These are phyloP conservation scores for Stemphylium lycopersici DNA, from an alignment of 2,329 filamentous ascomycete genomes.

Conservation along the genomic window DNA sequence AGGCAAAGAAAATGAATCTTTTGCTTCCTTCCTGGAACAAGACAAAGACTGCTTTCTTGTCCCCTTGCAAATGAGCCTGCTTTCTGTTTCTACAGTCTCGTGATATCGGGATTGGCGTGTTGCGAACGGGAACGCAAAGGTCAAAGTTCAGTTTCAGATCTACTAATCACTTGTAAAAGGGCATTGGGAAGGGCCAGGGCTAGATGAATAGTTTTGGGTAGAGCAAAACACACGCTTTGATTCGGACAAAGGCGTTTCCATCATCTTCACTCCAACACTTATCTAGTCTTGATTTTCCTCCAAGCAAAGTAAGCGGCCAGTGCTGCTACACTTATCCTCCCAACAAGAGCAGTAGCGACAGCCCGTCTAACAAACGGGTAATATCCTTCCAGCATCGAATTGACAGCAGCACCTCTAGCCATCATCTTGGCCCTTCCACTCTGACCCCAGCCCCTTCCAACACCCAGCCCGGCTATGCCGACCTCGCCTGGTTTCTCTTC, in stretches of 20 bases:
- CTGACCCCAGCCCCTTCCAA: conserved; percentile 49
- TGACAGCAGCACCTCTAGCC: conserved; percentile 50
- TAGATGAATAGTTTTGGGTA: too few species aligned
- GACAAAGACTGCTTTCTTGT: conserved; percentile 48
- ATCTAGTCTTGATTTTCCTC: conserved; percentile 21
- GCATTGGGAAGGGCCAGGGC: too few species aligned
- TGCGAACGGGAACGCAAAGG: too few species aligned
- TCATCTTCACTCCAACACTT: too few species aligned
- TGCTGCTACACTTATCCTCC: conserved; percentile 39
- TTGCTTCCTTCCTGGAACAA: conserved; percentile 52
- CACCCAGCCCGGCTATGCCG: conserved; percentile 54
- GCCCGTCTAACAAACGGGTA: conserved; percentile 58
- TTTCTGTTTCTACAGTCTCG: conserved; percentile 8
- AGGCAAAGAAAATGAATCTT: conserved; percentile 2
- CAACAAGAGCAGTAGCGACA: conserved; percentile 52
- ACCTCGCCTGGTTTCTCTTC: conserved; percentile 50
- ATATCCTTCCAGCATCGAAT: conserved; percentile 59
- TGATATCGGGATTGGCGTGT: too few species aligned
- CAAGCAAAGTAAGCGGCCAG: conserved; percentile 29
- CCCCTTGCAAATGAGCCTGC: conserved; percentile 16
- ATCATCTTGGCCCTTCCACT: conserved; percentile 47
- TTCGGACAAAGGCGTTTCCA: too few species aligned
- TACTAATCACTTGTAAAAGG: too few species aligned
- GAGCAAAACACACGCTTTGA: too few species aligned
- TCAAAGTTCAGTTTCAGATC: too few species aligned